Percentiles rank a stretch among this genome's conserved stretches.
Conservation (phyloP, 2,329 filamentous ascomycete species). For the Niveomyces coronatus region DNA sequence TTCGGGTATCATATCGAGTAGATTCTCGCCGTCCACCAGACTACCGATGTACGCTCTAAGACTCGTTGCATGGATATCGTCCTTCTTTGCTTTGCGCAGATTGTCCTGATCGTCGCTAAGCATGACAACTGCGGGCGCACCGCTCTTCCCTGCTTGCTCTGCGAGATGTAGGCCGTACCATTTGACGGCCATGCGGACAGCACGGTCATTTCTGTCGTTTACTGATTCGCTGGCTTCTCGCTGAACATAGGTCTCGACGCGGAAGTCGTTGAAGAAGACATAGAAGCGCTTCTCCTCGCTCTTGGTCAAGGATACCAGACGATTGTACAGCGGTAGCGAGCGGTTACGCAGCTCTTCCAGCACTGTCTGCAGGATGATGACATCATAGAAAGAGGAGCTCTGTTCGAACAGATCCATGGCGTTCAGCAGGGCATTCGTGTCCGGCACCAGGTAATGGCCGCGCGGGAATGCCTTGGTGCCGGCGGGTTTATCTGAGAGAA, state of each 20-base stretch:
- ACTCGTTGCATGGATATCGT: conserved; percentile 59
- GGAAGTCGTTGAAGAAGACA: conserved; percentile 98
- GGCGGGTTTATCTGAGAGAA: conserved; percentile 81
- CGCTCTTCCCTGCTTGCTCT: conserved; percentile 36
- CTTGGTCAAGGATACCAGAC: conserved; percentile 79
- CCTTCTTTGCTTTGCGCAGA: conserved; percentile 66
- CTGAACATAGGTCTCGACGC: conserved; percentile 77
- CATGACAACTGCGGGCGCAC: conserved; percentile 73
- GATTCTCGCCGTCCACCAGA: conserved; percentile 70
- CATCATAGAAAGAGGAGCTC: conserved; percentile 84
- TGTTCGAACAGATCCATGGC: conserved; percentile 97
- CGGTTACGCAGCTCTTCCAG: conserved; percentile 92
- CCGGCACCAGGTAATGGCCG: conserved; percentile 89
- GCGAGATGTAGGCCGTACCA: conserved; percentile 85
- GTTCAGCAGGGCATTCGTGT: conserved; percentile 90
- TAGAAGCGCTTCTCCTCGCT: conserved; percentile 97
- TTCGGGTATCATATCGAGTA: conserved; percentile 90
- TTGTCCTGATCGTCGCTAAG: conserved; percentile 90
- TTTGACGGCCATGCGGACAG: conserved; percentile 72
- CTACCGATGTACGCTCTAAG: conserved; percentile 71
- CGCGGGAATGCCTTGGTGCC: conserved; percentile 72
- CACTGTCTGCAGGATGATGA: conserved; percentile 92
- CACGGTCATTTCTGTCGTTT: conserved; percentile 93
- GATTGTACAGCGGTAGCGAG: conserved; percentile 89
- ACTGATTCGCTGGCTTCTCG: conserved; percentile 72